Evolutionary conservation across 371 early-diverging fungal species (phyloP).

Genomic region (Lichtheimia ornata): DNA sequence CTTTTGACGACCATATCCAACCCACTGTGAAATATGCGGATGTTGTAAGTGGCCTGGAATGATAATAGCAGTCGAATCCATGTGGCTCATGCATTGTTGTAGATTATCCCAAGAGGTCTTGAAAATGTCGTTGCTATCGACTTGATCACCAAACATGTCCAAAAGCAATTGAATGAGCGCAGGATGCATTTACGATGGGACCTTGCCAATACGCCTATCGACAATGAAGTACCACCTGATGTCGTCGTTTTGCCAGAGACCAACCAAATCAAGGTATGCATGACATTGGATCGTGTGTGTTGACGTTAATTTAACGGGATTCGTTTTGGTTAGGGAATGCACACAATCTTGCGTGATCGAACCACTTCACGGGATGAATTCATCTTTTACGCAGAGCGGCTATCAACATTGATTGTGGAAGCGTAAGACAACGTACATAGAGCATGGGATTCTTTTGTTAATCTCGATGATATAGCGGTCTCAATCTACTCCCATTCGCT

Average conservation of each 20-base stretch:
- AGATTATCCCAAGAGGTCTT: conserved; percentile 88
- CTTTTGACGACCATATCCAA: conserved; percentile 85
- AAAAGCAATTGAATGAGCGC: conserved; percentile 78
- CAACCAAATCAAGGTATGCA: conserved; percentile 63
- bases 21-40: conserved; percentile 92
- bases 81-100: neutral
- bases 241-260: conserved; percentile 58
- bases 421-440: conserved; percentile 33
- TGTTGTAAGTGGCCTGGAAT: conserved; percentile 45
- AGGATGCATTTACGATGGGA: conserved; percentile 69
- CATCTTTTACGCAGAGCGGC: conserved; percentile 86
- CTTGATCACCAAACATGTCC: conserved; percentile 85
- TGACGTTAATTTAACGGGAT: neutral
- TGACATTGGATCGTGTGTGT: too few relatives aligned
- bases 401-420: conserved; percentile 85
- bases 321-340: conserved; percentile 59
- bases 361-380: conserved; percentile 83
- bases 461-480: conserved; percentile 38
- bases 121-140: conserved; percentile 92
- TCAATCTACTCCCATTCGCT: conserved; percentile 65
- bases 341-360: conserved; percentile 81
- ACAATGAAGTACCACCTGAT: conserved; percentile 49
- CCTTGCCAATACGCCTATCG: conserved; percentile 46
- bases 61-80: too few relatives aligned
- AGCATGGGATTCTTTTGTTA: neutral